Base-by-base conservation (phyloP, 2,329 filamentous ascomycete species). In the Talaromyces funiculosus region DNA sequence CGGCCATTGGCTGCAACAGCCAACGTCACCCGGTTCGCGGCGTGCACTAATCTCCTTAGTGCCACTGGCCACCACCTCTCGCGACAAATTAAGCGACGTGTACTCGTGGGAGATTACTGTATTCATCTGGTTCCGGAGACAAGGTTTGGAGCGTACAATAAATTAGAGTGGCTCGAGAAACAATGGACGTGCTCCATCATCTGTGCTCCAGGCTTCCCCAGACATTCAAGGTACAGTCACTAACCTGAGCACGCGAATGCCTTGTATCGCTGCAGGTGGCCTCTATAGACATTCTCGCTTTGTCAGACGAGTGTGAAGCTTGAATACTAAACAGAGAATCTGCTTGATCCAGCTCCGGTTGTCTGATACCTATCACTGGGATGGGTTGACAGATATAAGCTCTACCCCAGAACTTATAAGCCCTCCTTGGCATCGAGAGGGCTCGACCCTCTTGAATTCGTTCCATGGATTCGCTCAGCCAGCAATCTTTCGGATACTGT, bases 61-160 rank as follows among this genome's bases (percentile, higher is more conserved):
- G n/a, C 5, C n/a, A 8, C 47, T 51, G 29, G 47, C 18, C 47
- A 33, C 18, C 47, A 7, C 14, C 26, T 33, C 10, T 20, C 47
- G 47, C 47, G 47, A 51, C 47, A 51, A 51, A 51, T 51, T 51
- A 51, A 51, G 47, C 47, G 47, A 51, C 45, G 26, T 47, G 43
- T 29, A n/a, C 43, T 47, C 43, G 43, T 47, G 43, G 26, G 20
- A 24, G 42, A 16, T 45, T 45, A 16, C 42, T 45, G 20, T 20
- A 20, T 31, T 49, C 16, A 18, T 18, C 9, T 14, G 16, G 12
- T 31, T 24, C 22, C 4, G 24, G 26, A 49, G 26, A 49, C 45
- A 18, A 9, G 12, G 16, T 49, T 51, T 33, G 9, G 9, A 12
- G n/a, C 4, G 16, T 18, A 8, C 16, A 29, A 6, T 33, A 29